Base-by-base conservation (phyloP, 371 early-diverging fungal genomes). In the Phascolomyces articulosus region DNA sequence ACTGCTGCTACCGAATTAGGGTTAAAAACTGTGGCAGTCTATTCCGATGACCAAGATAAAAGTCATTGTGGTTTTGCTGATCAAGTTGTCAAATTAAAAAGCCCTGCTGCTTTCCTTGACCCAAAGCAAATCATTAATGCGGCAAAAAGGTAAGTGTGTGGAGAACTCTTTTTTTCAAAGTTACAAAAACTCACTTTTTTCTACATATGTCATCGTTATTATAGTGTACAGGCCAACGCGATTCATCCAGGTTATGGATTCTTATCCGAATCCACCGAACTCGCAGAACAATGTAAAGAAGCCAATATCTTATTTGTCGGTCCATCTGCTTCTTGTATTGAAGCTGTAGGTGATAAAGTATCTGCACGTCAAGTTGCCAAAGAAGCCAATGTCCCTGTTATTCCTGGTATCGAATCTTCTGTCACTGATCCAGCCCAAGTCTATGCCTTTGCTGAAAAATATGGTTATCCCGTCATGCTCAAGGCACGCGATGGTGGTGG, bases 231-330 rank as follows among this genome's bases (percentile, higher is more conserved):
- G 24, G 75, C 75, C 9, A 73, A 55, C 23, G 93, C 91, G 3
- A 83, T 93, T 48, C 93, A 93, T 68, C 93, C 93, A 16, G 93
- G 97, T 3, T 97, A 97, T 75, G 98, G 98, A 2, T 94, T 94
- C 73, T 78, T 94, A 60, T 92, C 92, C 2, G 94, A 94, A 72
- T 92, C 92, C 56, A 64, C 84, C 0, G 65, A 79, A 31, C 89
- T 94, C 72, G 91, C 87, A 40, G 74, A 86, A 61, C 80, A 82
- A 61, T 83, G 93, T 56, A 81, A 85, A 41, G 71, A 78, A 10
- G 78, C 69, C 1, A 82, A 84, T 18, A 87, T 93, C 18, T 65
- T 80, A 15, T 94, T 93, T 64, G 88, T 94, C 63, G 94, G 94
- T 15, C 94, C 94, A n/a, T 82, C 84, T 27, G 79, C 83, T 44